These are phyloP conservation scores for Eutrema heterophyllum DNA, from an alignment of 345 rosid species.

Conservation along the genomic window DNA sequence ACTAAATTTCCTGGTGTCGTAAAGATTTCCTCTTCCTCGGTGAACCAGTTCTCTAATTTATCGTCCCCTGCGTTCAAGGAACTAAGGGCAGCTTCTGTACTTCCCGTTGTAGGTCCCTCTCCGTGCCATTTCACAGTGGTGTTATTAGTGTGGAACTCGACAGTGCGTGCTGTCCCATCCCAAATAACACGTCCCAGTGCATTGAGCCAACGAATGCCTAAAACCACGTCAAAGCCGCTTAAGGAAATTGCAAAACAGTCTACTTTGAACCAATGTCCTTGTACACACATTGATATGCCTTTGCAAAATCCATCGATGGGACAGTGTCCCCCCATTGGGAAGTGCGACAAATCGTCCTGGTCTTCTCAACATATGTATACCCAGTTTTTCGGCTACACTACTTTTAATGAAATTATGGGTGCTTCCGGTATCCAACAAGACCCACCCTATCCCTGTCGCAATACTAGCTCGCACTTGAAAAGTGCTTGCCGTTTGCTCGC, in stretches of 20 bases:
- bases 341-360: background rate
- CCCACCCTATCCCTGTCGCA: background rate
- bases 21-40: background rate
- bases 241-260: background rate
- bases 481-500: background rate
- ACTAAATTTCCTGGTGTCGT: background rate
- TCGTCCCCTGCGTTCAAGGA: fast-evolving
- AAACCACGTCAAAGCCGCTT: background rate
- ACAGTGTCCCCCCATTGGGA: background rate
- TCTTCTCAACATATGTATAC: fast-evolving
- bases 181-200: background rate
- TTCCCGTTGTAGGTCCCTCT: background rate
- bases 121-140: background rate
- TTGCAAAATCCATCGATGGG: background rate
- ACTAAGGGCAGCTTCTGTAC: background rate
- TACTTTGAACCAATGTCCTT: background rate
- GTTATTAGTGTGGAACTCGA: background rate
- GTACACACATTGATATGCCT: background rate
- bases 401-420: background rate
- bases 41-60: background rate
- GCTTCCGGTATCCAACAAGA: background rate
- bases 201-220: background rate
- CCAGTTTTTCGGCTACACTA: background rate
- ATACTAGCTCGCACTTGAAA: background rate
- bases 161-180: background rate